Conservation (phyloP, 1,139 yeast species). For the Torulaspora globosa region DNA sequence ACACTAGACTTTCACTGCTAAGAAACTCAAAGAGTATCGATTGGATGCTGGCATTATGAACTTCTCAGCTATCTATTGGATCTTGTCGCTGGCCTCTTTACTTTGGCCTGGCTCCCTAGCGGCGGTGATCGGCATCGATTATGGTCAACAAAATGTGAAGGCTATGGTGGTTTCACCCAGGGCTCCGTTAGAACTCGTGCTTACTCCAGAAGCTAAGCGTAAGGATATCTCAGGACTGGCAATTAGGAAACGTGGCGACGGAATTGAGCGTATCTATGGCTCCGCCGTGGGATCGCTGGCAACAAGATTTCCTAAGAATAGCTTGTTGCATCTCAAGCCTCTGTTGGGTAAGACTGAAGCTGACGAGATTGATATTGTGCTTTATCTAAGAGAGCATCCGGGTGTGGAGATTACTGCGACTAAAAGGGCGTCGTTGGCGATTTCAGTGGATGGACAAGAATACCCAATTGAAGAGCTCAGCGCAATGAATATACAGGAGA, state of each 20-base stretch:
- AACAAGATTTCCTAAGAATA: conserved; percentile 68
- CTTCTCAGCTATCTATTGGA: conserved; percentile 5
- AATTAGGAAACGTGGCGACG: conserved; percentile 48
- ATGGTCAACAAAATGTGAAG: conserved; percentile 84
- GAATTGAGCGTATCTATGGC: conserved; percentile 73
- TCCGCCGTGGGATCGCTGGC: conserved; percentile 67
- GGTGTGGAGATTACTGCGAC: conserved; percentile 55
- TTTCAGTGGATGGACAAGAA: conserved; percentile 48
- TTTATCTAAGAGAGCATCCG: conserved; percentile 52
- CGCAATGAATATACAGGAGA: conserved; percentile 75
- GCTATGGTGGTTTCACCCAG: conserved; percentile 90
- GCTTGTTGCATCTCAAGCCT: conserved; percentile 64
- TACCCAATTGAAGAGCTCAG: conserved; percentile 72
- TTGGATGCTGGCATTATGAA: conserved; percentile 5
- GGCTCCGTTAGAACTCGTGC: conserved; percentile 76
- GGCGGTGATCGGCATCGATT: conserved; percentile 84
- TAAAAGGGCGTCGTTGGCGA: conserved; percentile 51
- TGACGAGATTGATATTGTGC: conserved; percentile 44
- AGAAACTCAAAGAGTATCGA: not conserved
- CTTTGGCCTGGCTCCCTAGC: conserved; percentile 33
- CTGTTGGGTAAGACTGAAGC: conserved; percentile 63
- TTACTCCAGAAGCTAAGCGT: conserved; percentile 87
- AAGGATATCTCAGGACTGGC: conserved; percentile 81
- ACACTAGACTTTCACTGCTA: not conserved
- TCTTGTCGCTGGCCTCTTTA: conserved; percentile 4